phyloP scores from a whole-genome alignment of 192 early-diverging fungal genomes.

The Umbelopsis ramanniana region DNA sequence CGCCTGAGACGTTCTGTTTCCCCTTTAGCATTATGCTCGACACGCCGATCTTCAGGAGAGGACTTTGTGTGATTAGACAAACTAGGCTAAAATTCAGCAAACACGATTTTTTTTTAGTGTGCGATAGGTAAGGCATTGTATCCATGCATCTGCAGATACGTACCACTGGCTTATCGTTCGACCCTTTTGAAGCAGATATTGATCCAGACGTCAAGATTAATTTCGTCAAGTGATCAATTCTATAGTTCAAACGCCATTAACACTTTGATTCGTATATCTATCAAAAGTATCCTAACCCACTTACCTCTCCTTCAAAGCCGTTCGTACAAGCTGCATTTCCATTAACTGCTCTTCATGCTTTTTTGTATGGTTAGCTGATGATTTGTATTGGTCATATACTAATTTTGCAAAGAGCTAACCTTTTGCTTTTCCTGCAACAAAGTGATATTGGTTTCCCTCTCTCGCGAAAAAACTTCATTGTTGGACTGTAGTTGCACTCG shows the following conservation, averaged over 20 bases:
- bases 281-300: not conserved
- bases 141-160: not conserved
- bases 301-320: slow-evolving; percentile 74
- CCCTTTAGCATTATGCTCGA: not conserved
- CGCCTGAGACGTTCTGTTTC: not conserved
- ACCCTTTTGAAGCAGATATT: slow-evolving; percentile 8
- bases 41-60: not conserved
- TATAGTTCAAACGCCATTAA: not conserved
- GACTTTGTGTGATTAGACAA: slow-evolving; percentile 8
- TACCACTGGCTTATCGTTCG: not conserved
- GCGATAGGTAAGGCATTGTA: not conserved
- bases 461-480: slow-evolving; percentile 54
- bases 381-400: slow-evolving; percentile 6
- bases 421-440: slow-evolving; percentile 37
- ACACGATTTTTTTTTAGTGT: not conserved
- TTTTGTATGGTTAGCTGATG: slow-evolving; percentile 7
- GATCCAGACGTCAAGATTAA: slow-evolving; percentile 79
- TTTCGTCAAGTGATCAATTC: slow-evolving; percentile 83
- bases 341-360: slow-evolving; percentile 61
- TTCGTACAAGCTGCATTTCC: slow-evolving; percentile 61
- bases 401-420: slow-evolving; percentile 23
- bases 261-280: not conserved
- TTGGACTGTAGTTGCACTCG: slow-evolving; percentile 64
- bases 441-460: slow-evolving; percentile 54
- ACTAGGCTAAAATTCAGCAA: not conserved